phyloP scores from a whole-genome alignment of 169 alveolate genomes.

The Cystoisospora suis region DNA sequence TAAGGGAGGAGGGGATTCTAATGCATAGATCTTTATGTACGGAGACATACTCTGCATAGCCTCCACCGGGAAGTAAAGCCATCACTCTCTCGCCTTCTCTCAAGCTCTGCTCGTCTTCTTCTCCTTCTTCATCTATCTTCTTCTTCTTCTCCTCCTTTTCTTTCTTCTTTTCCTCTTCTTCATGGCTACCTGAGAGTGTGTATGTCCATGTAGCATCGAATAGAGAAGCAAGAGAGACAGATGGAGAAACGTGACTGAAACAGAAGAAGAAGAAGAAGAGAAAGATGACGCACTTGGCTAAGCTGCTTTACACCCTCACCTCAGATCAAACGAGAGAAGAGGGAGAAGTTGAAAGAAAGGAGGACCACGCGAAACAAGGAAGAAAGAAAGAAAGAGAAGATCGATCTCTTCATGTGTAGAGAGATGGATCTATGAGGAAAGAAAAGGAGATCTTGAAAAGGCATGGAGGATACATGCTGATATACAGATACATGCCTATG shows the following conservation, averaged over 20 bases:
- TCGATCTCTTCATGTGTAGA: too few relatives aligned
- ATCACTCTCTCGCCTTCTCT: slow-evolving; percentile 6
- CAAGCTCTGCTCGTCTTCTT: not conserved
- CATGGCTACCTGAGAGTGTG: too few relatives aligned
- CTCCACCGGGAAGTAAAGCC: slow-evolving; percentile 26
- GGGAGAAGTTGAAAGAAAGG: not conserved
- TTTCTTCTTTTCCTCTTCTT: too few relatives aligned
- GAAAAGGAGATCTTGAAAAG: too few relatives aligned
- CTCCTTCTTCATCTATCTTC: too few relatives aligned
- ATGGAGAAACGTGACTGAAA: not conserved
- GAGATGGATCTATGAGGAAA: too few relatives aligned
- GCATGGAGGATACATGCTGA: too few relatives aligned
- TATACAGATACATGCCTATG: too few relatives aligned
- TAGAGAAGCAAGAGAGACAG: not conserved
- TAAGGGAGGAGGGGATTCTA: slow-evolving; percentile 33
- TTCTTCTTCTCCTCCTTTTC: too few relatives aligned
- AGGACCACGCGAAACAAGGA: not conserved
- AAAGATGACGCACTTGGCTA: not conserved
- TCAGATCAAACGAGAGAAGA: not conserved
- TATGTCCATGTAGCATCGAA: too few relatives aligned
- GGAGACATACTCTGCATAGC: slow-evolving; percentile 52
- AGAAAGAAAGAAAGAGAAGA: not conserved
- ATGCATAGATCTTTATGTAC: slow-evolving; percentile 37
- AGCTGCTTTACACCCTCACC: not conserved
- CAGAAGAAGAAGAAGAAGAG: not conserved